Base-by-base conservation (phyloP, 345 rosid species). In the Salix purpurea region DNA sequence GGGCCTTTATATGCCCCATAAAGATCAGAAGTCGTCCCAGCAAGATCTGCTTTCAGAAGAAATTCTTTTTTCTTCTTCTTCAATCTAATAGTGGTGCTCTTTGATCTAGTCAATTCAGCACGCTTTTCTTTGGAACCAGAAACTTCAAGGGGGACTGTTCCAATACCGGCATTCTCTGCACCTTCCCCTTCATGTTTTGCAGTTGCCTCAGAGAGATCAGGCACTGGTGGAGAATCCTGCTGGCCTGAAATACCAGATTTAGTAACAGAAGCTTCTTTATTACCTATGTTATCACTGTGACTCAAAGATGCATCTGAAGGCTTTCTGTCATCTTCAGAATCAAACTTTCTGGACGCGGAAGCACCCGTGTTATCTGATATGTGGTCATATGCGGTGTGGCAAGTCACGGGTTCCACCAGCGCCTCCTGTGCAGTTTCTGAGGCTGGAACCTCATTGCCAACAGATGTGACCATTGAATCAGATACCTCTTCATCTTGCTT, bases 41-140 rank as follows among this genome's bases (percentile, higher is more conserved):
- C 95, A 80, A 97, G 97, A 87, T 94, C 99, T 58, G 98, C 98
- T 77, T 90, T 96, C 86, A 78, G 96, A 78, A 91, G 94, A 62
- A 86, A 40, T 82, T 90, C 98, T 80, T 74, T 93, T 58, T 58
- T 83, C 76, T 87, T 93, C 81, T 88, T 92, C 88, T 83, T 96
- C n/a, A 76, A 79, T 69, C 1, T 89, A 68, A 77, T 0, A 77
- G 72, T 19, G 72, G 72, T 65, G 85, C 86, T 85, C 88, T 86
- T 90, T 73, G 82, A 67, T 81, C 80, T 84, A 81, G 74, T 82
- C 18, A 81, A 71, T 76, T 91, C 97, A 48, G 69, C 73, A 52
- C 84, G 72, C 80, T 85, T 90, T 30, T 96, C 94, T 74, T 82
- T 86, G 21, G 87, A 79, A 76, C 81, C 80, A 79, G 88, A 32